Evolutionary conservation across 2,329 filamentous ascomycete genomes (phyloP).

Genomic region (Capronia americana): DNA sequence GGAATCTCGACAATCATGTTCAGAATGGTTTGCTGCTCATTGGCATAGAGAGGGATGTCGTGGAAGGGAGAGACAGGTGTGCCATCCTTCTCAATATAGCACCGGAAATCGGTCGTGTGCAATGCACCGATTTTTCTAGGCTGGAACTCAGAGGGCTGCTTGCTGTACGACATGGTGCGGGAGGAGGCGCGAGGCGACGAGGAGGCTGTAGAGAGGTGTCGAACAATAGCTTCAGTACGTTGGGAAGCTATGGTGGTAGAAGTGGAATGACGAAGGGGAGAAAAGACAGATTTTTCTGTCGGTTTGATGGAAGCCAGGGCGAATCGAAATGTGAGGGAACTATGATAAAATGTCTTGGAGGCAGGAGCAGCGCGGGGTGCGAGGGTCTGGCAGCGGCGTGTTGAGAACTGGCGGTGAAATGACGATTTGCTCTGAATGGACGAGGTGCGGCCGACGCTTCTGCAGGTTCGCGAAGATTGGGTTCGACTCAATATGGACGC

Average conservation of each 20-base stretch:
- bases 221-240: conserved; percentile 54
- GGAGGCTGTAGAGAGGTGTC: conserved; percentile 54
- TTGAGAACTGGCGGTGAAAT: conserved; percentile 37
- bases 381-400: conserved; percentile 11
- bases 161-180: conserved; percentile 46
- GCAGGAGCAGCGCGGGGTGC: conserved; percentile 14
- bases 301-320: conserved; percentile 36
- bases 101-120: conserved; percentile 94
- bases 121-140: conserved; percentile 86
- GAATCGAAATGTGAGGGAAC: conserved; percentile 24
- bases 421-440: conserved; percentile 30
- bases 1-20: conserved; percentile 99
- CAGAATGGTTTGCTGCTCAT: conserved; percentile 90
- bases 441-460: conserved; percentile 20
- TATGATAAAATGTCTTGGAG: conserved; percentile 16
- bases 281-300: conserved; percentile 31
- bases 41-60: conserved; percentile 97
- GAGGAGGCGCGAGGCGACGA: conserved; percentile 37
- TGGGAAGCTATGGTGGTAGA: conserved; percentile 55
- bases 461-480: conserved; percentile 27
- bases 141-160: conserved; percentile 72
- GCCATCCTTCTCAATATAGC: conserved; percentile 98
- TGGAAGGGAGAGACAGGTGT: conserved; percentile 93
- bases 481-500: conserved; percentile 14
- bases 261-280: conserved; percentile 36